Conservation (phyloP, 345 rosid species). For the Hevea brasiliensis region DNA sequence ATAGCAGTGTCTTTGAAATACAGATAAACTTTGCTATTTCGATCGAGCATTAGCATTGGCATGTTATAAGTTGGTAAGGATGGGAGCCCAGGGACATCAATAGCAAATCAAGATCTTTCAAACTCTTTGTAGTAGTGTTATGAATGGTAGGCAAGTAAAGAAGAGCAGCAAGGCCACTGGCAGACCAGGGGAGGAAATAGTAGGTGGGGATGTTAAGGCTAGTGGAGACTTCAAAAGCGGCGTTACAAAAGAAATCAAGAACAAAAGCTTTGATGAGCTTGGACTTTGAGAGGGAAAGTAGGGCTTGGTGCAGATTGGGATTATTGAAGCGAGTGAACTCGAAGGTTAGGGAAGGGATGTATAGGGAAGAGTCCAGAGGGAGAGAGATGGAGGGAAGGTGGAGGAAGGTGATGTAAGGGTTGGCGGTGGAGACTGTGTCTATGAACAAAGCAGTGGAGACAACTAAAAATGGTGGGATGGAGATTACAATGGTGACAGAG, state of each 20-base stretch:
- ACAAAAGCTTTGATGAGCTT: slow-evolving; percentile 20
- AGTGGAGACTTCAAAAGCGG: slow-evolving; percentile 11
- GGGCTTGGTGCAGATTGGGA: slow-evolving; percentile 15
- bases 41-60: slow-evolving; percentile 14
- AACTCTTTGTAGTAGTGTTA: neutral
- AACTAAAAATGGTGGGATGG: neutral
- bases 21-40: slow-evolving; percentile 4
- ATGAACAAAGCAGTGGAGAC: slow-evolving; percentile 12
- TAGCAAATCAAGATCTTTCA: neutral
- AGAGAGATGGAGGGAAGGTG: slow-evolving; percentile 10
- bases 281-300: neutral
- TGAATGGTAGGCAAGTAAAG: neutral
- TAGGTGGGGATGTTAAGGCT: slow-evolving; percentile 25
- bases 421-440: neutral
- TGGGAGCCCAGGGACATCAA: neutral
- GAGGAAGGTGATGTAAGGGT: slow-evolving; percentile 25
- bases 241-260: slow-evolving; percentile 28
- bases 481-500: slow-evolving; percentile 19
- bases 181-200: slow-evolving; percentile 22
- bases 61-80: neutral
- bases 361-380: neutral
- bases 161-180: slow-evolving; percentile 7
- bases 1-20: neutral
- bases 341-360: neutral
- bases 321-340: slow-evolving; percentile 13